Evolutionary conservation across 192 early-diverging fungal genomes (phyloP), one percentile per base, ranked within the genome.

Genomic region (Coemansia sp.): DNA sequence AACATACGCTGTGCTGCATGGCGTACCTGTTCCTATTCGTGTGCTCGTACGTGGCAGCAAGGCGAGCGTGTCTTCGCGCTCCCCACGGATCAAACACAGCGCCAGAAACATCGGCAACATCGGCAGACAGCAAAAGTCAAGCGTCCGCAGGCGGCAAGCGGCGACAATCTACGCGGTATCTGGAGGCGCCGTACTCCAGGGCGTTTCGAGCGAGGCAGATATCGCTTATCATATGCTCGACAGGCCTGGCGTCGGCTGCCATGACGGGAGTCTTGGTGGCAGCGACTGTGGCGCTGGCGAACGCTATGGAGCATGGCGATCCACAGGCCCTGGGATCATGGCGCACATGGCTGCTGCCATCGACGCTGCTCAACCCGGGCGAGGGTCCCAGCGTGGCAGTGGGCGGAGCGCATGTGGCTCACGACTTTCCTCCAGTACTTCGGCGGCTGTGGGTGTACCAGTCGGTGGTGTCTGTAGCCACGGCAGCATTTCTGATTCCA

Each of bases 371-470:
- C 10, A 63, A 49, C 29, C 78, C 78, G 2, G 68, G 68, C 39
- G 72, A 68, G 12, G 65, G 42, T 19, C 64, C 45, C 14, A 57
- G 40, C 42, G 17, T 32, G 24, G 29, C 10, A 24, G 6, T 45
- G 6, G 38, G 42, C 5, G 77, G 77, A 22, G 72, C 77, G 3
- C 77, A 67, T 20, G 65, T 41, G 36, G 77, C 77, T 5, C 77
- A 80, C 59, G 78, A 74, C 24, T 81, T 81, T 35, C 78, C 78
- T 32, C 78, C 78, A 11, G 59, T 81, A 17, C 65, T 81, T 25
- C 73, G 73, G 11, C 68, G 78, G 20, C 73, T 81, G 29, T 81
- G 78, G 78, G 62, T 71, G 36, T 81, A 81, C 66, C 78, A 81
- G 59, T 81, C 78, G 25, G 63, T 70, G 14, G 57, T 75, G 3